Percentiles rank a stretch among this genome's conserved stretches.
These are phyloP conservation scores for Pseudophaeomoniella oleicola DNA, from an alignment of 2,329 filamentous ascomycete genomes.

Conservation along the genomic window DNA sequence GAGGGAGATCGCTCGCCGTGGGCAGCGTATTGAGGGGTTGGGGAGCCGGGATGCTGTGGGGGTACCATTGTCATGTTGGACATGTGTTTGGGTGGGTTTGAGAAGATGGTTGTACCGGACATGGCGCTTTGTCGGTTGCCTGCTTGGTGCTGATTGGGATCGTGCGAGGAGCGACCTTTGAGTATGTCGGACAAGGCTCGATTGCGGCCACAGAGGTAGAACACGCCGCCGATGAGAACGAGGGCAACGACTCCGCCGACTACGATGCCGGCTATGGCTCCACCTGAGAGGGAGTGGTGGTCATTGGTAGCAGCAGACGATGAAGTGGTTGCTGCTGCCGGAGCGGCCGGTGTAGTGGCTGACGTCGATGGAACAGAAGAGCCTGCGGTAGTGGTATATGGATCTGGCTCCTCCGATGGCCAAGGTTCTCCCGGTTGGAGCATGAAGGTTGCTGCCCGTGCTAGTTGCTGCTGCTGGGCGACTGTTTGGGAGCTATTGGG, in stretches of 20 bases:
- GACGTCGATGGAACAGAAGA: constrained; percentile 1
- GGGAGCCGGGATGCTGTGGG: background rate
- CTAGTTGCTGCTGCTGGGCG: constrained; percentile 8
- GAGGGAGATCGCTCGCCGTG: background rate
- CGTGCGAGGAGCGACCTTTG: background rate
- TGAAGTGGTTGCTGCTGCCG: constrained; percentile 1
- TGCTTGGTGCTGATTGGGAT: background rate
- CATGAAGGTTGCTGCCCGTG: constrained; percentile 8
- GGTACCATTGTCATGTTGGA: background rate
- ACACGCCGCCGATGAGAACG: background rate
- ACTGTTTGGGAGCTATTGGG: constrained; percentile 20
- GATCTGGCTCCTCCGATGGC: constrained; percentile 6
- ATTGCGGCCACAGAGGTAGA: background rate
- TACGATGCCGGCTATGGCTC: constrained; percentile 6
- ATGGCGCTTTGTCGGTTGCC: background rate
- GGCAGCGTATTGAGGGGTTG: background rate
- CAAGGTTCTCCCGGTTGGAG: constrained; percentile 10
- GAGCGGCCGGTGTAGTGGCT: constrained; percentile 1
- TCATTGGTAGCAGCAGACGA: background rate
- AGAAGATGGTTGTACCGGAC: background rate
- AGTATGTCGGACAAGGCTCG: background rate
- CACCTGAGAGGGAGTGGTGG: constrained; percentile 1
- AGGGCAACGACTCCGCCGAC: constrained; percentile 4
- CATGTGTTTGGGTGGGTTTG: background rate
- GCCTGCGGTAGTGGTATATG: constrained; percentile 1